Conservation (phyloP, 371 early-diverging fungal species). For the Rhizopus arrhizus region DNA sequence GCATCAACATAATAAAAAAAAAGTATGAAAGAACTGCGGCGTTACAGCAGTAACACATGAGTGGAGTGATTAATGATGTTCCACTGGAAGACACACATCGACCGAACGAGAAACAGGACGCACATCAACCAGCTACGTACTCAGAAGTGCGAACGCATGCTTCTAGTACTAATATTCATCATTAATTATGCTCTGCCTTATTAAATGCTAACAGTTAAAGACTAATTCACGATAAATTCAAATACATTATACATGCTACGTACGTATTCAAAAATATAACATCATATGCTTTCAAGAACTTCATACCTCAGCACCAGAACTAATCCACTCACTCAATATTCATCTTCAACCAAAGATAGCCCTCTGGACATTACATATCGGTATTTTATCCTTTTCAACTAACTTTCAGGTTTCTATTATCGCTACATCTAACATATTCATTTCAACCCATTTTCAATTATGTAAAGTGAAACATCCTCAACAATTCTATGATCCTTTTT, state of each 20-base stretch:
- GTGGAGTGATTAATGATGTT: too few species aligned
- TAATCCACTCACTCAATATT: neutral
- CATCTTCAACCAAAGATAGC: neutral
- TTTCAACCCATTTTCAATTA: neutral
- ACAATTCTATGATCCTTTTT: constrained; percentile 1
- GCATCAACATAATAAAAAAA: too few species aligned
- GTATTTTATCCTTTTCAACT: constrained; percentile 3
- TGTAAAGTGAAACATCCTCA: constrained; percentile 11
- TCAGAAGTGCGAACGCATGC: neutral
- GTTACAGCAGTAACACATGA: too few species aligned
- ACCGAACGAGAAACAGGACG: too few species aligned
- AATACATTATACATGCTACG: constrained; percentile 1
- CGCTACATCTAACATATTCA: constrained; percentile 2
- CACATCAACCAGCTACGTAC: too few species aligned
- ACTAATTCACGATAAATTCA: neutral
- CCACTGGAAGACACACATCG: too few species aligned
- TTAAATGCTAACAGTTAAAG: constrained; percentile 17
- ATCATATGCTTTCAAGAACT: constrained; percentile 12
- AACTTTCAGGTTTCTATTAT: neutral
- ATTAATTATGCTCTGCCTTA: neutral
- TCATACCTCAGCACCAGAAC: constrained; percentile 2
- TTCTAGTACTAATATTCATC: too few species aligned
- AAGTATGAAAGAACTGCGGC: too few species aligned
- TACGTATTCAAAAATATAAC: neutral
- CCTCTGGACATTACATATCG: neutral